Conservation (phyloP, 192 early-diverging fungal genomes). For the Coemansia sp. region DNA sequence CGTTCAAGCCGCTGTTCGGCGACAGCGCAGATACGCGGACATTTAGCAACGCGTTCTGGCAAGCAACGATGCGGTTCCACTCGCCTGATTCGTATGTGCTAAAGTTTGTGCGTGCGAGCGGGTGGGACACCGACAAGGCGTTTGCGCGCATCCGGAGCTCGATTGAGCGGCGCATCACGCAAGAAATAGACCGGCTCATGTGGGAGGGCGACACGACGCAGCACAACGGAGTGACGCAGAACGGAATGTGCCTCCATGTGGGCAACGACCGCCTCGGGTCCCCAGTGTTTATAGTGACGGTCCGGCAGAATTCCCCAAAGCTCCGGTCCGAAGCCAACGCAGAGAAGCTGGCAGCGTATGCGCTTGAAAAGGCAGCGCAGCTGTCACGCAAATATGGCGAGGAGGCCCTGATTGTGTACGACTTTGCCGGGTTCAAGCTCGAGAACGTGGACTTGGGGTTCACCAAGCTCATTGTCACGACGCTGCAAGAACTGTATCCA, state of each 20-base stretch:
- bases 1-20: constrained; percentile 40
- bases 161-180: constrained; percentile 69
- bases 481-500: constrained; percentile 82
- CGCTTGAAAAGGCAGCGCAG: constrained; percentile 27
- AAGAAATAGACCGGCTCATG: constrained; percentile 60
- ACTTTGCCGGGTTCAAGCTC: constrained; percentile 68
- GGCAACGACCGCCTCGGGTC: constrained; percentile 56
- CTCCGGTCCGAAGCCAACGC: constrained; percentile 24
- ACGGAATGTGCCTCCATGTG: constrained; percentile 47
- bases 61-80: constrained; percentile 30
- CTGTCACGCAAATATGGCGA: constrained; percentile 44
- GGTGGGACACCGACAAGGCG: constrained; percentile 74
- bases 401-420: constrained; percentile 63
- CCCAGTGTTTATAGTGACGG: constrained; percentile 40
- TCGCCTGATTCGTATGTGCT: constrained; percentile 70
- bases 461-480: constrained; percentile 72
- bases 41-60: constrained; percentile 42
- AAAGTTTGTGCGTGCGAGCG: constrained; percentile 73
- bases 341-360: constrained; percentile 22
- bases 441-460: constrained; percentile 73
- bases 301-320: constrained; percentile 21
- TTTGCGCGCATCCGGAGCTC: constrained; percentile 62
- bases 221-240: constrained; percentile 39
- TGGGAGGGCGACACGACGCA: constrained; percentile 58
- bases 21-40: constrained; percentile 9